Evolutionary conservation across 2,329 filamentous ascomycete species (phyloP), one percentile per base, ranked within the genome.

Genomic region (Sporothrix schenckii): DNA sequence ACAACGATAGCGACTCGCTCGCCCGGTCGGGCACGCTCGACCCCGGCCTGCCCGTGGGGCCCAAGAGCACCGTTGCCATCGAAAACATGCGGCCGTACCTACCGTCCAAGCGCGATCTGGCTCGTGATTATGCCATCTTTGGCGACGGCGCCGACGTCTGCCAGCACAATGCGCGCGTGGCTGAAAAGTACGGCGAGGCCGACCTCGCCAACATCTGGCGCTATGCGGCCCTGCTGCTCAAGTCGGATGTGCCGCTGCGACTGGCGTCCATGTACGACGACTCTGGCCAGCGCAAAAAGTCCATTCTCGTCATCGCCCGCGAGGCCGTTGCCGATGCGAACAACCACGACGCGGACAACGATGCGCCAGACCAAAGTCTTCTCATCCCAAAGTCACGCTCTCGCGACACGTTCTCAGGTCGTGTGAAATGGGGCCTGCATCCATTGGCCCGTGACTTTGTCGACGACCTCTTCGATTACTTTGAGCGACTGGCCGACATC

Each of bases 131-230:
- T 79, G 86, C 86, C 30, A 91, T 97, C 16, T 94, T 95, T 77
- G 93, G 93, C 3, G 89, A 93, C 72, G 91, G 91, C 0, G 87
- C 89, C n/a, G 87, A 91, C 50, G 88, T 97, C 3, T 98, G 94
- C 79, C 84, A 87, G 58, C 91, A 96, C 76, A 99, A 99, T 78
- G 92, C 93, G 10, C 81, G 81, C 1, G 88, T 96, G 60, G 94
- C 94, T 10, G 85, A 88, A 74, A 89, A 88, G 73, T 85, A 91
- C 74, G 92, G 90, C 4, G 86, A 88, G 73, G 79, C 83, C 16
- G 92, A 97, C 73, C 80, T 96, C 41, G 90, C 91, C 34, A 88
- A 93, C 74, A 87, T 97, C 7, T 99, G 95, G 95, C 88, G 87
- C 65, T 90, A 97, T 74, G 84, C 93, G 69, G 90, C 88, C 21